Percentiles rank a stretch among this genome's conserved stretches.
Evolutionary conservation across 139 green algal species (phyloP).

Genomic region (Monoraphidium neglectum): DNA sequence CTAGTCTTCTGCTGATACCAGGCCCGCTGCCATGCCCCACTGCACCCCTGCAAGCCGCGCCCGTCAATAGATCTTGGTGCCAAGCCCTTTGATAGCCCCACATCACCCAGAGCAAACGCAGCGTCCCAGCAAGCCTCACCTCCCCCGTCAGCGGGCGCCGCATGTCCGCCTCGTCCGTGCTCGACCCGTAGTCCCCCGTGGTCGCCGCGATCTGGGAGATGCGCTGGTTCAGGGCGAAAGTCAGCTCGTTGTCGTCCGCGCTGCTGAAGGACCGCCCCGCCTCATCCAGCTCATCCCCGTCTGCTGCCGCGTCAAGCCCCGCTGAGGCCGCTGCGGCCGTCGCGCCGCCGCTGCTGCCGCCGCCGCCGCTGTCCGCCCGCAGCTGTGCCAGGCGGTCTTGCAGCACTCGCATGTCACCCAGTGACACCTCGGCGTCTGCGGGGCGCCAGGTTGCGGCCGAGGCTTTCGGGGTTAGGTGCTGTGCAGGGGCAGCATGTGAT

Average conservation of each 20-base stretch:
- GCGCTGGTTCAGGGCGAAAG: slow-evolving; percentile 30
- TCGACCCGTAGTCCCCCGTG: background rate
- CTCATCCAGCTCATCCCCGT: background rate
- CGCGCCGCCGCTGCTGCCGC: background rate
- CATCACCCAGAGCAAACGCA: no score
- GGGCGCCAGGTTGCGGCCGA: no score
- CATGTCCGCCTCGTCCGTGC: slow-evolving; percentile 38
- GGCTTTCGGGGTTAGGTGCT: no score
- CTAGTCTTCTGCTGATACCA: no score
- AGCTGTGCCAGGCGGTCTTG: slow-evolving; percentile 16
- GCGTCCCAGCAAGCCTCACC: background rate
- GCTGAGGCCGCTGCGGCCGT: background rate
- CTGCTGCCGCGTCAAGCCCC: slow-evolving; percentile 7
- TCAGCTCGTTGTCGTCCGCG: slow-evolving; percentile 42
- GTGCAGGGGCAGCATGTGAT: no score
- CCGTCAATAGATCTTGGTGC: no score
- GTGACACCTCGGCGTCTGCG: no score
- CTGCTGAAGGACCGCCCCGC: slow-evolving; percentile 40
- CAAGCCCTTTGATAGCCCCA: no score
- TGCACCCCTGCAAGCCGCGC: no score
- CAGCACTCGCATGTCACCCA: background rate
- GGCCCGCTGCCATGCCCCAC: no score
- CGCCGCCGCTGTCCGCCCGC: background rate
- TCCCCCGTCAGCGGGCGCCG: slow-evolving; percentile 27
- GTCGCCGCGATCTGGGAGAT: slow-evolving; percentile 34